Percentiles rank a stretch among this genome's conserved stretches.
phyloP scores from a whole-genome alignment of 768 basidiomycete genomes.

The Kwoniella sp. region DNA sequence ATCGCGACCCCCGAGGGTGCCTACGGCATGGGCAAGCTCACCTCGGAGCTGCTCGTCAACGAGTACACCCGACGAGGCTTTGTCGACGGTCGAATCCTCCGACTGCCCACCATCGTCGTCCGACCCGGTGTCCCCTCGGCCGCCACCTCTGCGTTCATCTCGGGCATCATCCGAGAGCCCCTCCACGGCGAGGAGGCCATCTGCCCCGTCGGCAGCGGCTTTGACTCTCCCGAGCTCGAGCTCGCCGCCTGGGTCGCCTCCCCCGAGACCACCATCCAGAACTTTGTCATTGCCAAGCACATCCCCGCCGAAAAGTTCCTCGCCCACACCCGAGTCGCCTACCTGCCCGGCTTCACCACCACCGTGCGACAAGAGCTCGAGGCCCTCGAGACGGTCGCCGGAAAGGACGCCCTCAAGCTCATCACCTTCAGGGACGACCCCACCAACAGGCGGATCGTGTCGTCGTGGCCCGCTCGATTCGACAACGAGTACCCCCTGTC shows the following conservation, averaged over 20 bases:
- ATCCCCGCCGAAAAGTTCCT: slow-evolving; percentile 43
- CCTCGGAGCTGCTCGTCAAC: slow-evolving; percentile 59
- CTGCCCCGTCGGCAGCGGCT: slow-evolving; percentile 55
- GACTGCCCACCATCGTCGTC: slow-evolving; percentile 61
- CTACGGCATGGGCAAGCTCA: slow-evolving; percentile 60
- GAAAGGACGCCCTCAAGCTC: slow-evolving; percentile 45
- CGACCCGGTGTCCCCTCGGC: slow-evolving; percentile 58
- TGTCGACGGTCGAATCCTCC: slow-evolving; percentile 60
- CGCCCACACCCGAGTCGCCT: slow-evolving; percentile 42
- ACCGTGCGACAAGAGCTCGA: slow-evolving; percentile 46
- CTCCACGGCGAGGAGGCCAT: slow-evolving; percentile 55
- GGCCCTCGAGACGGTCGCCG: slow-evolving; percentile 43
- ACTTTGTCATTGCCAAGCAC: slow-evolving; percentile 49
- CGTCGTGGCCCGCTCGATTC: slow-evolving; percentile 47
- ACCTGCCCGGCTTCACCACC: slow-evolving; percentile 48
- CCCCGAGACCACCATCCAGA: slow-evolving; percentile 46
- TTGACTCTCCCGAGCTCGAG: slow-evolving; percentile 39
- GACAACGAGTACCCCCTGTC: slow-evolving; percentile 43
- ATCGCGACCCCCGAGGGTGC: slow-evolving; percentile 59
- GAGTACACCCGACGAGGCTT: slow-evolving; percentile 61
- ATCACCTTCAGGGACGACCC: slow-evolving; percentile 48
- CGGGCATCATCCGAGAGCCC: slow-evolving; percentile 61
- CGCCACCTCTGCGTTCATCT: slow-evolving; percentile 60
- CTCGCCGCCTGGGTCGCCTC: slow-evolving; percentile 46
- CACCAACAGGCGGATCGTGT: slow-evolving; percentile 46